Base-by-base conservation (phyloP, 2,329 filamentous ascomycete species). In the Xylaria sp. region DNA sequence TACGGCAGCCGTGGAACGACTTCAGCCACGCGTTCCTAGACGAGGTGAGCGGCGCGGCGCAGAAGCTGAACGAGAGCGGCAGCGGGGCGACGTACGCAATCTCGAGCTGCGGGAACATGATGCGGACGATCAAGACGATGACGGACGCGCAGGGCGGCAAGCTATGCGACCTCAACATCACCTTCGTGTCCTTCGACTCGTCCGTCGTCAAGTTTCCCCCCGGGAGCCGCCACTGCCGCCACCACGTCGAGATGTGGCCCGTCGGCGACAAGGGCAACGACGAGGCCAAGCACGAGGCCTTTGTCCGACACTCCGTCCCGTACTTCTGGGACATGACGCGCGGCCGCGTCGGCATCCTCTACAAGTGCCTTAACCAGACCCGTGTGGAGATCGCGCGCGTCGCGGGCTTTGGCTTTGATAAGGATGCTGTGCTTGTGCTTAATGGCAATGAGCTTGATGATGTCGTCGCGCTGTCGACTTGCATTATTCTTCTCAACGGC, bases 281-380 rank as follows among this genome's bases (percentile, higher is more conserved):
- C 46, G 60, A 48, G 17, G 37, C 52, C 13, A 72, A 71, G 68
- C 72, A 75, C 68, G 72, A 75, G 72, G 71, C 69, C 59, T 75
- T 75, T 58, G 71, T 75, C 52, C 53, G 60, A 19, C 58, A 75
- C 66, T 70, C 67, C 59, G 71, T 75, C 57, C 73, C 73, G n/a
- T 74, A 74, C 54, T 75, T 75, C 68, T 75, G 73, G 73, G 73
- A 75, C 65, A 72, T 75, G 69, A 72, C 72, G 15, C 33, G 23
- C 56, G 72, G 71, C 46, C 70, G 68, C 58, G 62, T 70, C 17
- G 73, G 67, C 21, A 57, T 71, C 58, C 64, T 75, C n/a, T 73
- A 75, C 58, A 75, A 75, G 70, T 70, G 69, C 65, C 66, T 73
- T 29, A 75, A 74, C 69, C 73, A 75, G 72, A 51, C 70, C 60